Evolutionary conservation across 768 basidiomycete genomes (phyloP), one percentile per base, ranked within the genome.

Genomic region (Tylopilus cervinicoccineus): DNA sequence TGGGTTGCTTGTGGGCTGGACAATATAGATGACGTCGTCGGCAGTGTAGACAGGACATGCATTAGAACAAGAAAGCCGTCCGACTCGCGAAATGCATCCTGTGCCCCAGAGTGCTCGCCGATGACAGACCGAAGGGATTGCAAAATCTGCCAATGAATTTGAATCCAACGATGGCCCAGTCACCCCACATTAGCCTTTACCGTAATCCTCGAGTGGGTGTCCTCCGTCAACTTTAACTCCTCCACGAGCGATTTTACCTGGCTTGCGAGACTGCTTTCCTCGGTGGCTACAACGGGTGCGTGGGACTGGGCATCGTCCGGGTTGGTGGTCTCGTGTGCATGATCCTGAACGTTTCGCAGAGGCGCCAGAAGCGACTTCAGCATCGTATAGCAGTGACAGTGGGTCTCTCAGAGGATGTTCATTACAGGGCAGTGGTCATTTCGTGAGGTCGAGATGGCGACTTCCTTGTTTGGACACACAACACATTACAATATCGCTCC

Each of bases 11-110:
- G 63, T 3, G 67, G 57, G 9, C 52, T 60, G 17, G 64, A 55
- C 27, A 64, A 54, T 28, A 63, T 56, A 17, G 66, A 60, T 47
- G 62, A 58, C 4, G 50, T 49, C 10, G 56, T 52, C 44, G 75
- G 64, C 0, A 86, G 65, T 0, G 79, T 80, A 1, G 87, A 85
- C 5, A 93, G 71, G 26, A 86, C 75, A 56, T 80, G 86, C 68
- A 90, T 81, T 27, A 90, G 69, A 10, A 81, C 77, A 17, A 91
- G 70, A 61, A 90, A 91, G 1, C 90, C 90, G 52, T 92, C 90
- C 58, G 86, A 71, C 58, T 90, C 86, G 5, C 90, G 75, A 64
- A 93, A 92, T 17, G 84, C 81, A 47, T 84, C 82, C 63, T 84
- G 86, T 11, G 86, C 86, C 36, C 64, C 70, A 2, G 72, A 61